phyloP scores from a whole-genome alignment of 176 grass and related monocot species.

The Zoysia japonica region DNA sequence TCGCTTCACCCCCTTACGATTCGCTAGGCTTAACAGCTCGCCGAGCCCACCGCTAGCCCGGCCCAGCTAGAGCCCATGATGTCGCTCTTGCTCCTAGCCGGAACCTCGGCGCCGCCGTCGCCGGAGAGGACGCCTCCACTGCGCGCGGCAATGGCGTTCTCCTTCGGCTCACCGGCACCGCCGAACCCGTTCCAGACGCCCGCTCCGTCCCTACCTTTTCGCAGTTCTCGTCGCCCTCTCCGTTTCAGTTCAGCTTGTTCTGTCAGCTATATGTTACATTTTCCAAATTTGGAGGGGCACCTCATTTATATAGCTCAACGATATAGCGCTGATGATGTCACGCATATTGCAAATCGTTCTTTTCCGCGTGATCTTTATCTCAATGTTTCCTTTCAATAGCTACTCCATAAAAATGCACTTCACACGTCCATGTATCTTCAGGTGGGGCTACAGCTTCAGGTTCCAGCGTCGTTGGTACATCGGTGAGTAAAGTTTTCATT shows the following conservation, averaged over 20 bases:
- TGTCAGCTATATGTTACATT: conserved; percentile 15
- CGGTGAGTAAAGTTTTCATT: conserved; percentile 59
- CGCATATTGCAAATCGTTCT: neutral
- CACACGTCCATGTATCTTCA: conserved; percentile 30
- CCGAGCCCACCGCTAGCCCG: neutral
- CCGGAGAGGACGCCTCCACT: neutral
- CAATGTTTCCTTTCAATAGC: conserved; percentile 14
- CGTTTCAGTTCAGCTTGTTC: conserved; percentile 48
- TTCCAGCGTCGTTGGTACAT: conserved; percentile 83
- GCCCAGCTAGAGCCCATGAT: conserved; percentile 34
- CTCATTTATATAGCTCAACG: neutral
- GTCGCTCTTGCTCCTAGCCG: neutral
- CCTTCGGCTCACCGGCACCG: conserved; percentile 11
- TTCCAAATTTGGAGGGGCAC: neutral
- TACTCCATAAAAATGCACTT: neutral
- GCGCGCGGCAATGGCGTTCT: conserved; percentile 3
- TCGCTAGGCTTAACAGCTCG: conserved; percentile 40
- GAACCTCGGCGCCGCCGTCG: conserved; percentile 16
- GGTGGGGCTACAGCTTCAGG: conserved; percentile 77
- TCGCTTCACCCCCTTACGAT: neutral
- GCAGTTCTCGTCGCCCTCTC: conserved; percentile 40
- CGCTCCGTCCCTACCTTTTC: conserved; percentile 7
- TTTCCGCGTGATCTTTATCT: neutral
- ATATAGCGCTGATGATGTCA: conserved; percentile 1
- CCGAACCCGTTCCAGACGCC: conserved; percentile 46